Percentiles rank a stretch among this genome's conserved stretches.
phyloP scores from a whole-genome alignment of 2,329 filamentous ascomycete species.

The Xylariaceae sp. region DNA sequence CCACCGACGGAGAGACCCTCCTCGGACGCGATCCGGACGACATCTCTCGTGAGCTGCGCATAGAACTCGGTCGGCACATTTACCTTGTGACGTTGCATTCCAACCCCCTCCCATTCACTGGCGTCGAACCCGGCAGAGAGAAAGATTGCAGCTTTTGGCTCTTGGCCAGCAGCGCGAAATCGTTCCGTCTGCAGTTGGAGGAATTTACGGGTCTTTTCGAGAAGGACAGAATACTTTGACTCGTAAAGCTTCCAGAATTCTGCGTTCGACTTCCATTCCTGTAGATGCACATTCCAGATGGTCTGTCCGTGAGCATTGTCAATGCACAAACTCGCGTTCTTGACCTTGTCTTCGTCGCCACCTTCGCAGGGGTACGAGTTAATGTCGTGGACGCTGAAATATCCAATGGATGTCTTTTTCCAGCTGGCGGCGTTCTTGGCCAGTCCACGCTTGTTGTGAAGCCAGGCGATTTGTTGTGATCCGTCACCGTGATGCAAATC shows the following conservation, averaged over 20 bases:
- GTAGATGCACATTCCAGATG: constrained; percentile 92
- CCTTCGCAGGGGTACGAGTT: constrained; percentile 96
- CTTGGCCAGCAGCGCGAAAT: constrained; percentile 52
- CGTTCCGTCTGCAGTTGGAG: constrained; percentile 67
- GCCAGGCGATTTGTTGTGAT: constrained; percentile 92
- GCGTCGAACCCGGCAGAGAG: constrained; percentile 95
- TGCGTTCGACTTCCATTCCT: constrained; percentile 73
- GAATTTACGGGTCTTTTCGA: constrained; percentile 77
- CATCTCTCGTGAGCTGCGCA: constrained; percentile 79
- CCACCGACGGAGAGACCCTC: constrained; percentile 73
- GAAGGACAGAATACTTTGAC: constrained; percentile 65
- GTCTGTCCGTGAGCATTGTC: constrained; percentile 91
- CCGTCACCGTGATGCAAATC: constrained; percentile 91
- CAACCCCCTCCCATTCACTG: constrained; percentile 84
- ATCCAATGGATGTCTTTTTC: constrained; percentile 85
- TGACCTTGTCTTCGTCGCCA: constrained; percentile 90
- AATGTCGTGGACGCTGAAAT: constrained; percentile 96
- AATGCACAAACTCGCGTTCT: constrained; percentile 88
- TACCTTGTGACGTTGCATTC: constrained; percentile 94
- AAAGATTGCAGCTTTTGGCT: constrained; percentile 82
- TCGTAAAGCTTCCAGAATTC: constrained; percentile 92
- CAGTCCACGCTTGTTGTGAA: constrained; percentile 71
- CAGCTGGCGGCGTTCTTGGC: constrained; percentile 66
- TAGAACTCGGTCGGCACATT: constrained; percentile 98
- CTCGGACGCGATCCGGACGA: constrained; percentile 76